Conservation (phyloP, 1,139 yeast species). For the Saccharomycopsis crataegensis region DNA sequence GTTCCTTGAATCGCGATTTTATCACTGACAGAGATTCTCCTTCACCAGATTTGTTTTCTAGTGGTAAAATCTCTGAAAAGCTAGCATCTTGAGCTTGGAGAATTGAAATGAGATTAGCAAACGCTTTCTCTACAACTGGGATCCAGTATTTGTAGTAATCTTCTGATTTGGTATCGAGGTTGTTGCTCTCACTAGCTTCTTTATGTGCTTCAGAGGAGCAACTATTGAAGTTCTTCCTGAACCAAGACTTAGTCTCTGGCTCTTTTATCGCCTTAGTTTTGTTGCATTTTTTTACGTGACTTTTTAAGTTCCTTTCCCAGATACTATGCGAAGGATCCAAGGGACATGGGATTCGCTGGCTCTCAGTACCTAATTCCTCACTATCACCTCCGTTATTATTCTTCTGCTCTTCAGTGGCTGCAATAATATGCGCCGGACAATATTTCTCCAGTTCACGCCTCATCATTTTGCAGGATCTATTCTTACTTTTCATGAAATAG, state of each 20-base stretch:
- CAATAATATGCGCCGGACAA: conserved; percentile 57
- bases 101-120: conserved; percentile 19
- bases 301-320: conserved; percentile 48
- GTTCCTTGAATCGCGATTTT: conserved; percentile 36
- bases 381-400: not conserved
- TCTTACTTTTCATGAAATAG: conserved; percentile 40
- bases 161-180: conserved; percentile 17
- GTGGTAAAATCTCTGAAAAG: conserved; percentile 7
- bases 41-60: not conserved
- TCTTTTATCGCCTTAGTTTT: conserved; percentile 31
- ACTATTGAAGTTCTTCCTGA: conserved; percentile 25
- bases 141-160: conserved; percentile 29
- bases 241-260: conserved; percentile 37
- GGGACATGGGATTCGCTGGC: conserved; percentile 63
- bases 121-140: conserved; percentile 27
- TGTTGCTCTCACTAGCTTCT: conserved; percentile 20
- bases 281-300: conserved; percentile 60
- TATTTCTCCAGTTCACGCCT: conserved; percentile 38
- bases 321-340: conserved; percentile 69
- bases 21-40: conserved; percentile 23
- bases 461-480: conserved; percentile 55
- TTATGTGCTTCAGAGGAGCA: not conserved
- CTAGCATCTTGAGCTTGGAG: not conserved
- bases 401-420: not conserved
- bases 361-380: conserved; percentile 2